Conservation (phyloP, 2,329 filamentous ascomycete species). For the Nakataea oryzae region DNA sequence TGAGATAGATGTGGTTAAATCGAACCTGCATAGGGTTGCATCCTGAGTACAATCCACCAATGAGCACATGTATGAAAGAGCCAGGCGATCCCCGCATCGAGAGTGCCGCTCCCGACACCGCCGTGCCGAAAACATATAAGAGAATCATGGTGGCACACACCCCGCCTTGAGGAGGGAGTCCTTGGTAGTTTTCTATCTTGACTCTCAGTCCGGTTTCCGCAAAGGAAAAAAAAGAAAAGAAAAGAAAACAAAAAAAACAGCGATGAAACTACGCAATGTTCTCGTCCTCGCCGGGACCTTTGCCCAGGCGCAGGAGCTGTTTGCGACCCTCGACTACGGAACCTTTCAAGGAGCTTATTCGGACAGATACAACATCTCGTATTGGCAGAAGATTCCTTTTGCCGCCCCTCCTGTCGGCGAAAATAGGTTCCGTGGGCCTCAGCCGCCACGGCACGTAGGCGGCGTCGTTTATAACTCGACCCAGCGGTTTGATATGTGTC, state of each 20-base stretch:
- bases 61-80: neutral
- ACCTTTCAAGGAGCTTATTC: conserved; percentile 42
- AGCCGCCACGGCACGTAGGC: conserved; percentile 24
- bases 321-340: conserved; percentile 34
- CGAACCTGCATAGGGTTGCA: neutral
- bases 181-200: neutral
- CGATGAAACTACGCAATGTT: conserved; percentile 16
- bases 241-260: neutral
- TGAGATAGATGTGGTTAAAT: neutral
- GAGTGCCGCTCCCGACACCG: neutral
- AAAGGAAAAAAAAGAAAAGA: neutral
- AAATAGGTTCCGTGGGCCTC: conserved; percentile 50
- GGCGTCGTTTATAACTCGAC: conserved; percentile 36
- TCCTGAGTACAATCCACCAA: neutral
- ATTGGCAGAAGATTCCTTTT: conserved; percentile 52
- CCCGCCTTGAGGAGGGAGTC: neutral
- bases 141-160: neutral
- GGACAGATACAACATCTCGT: conserved; percentile 41
- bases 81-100: neutral
- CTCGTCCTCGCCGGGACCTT: neutral
- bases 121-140: neutral
- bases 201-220: no score
- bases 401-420: conserved; percentile 44
- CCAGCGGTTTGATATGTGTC: conserved; percentile 45
- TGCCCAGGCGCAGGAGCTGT: conserved; percentile 15